These are phyloP conservation scores for Ustilago tritici DNA, from an alignment of 1,284 basidiomycete genomes.

Conservation along the genomic window DNA sequence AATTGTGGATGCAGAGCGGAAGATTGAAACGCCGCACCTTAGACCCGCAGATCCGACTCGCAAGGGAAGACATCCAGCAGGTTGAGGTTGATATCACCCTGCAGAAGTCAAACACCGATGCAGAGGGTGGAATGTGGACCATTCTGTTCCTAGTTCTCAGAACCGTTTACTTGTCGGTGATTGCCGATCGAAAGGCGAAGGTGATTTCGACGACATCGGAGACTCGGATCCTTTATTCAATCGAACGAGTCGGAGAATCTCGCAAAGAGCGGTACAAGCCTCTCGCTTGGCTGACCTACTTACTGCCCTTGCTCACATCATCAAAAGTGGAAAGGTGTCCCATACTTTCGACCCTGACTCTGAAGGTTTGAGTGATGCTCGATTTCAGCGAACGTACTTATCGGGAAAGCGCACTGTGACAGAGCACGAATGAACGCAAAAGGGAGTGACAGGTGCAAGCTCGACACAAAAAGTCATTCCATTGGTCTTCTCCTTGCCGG, in stretches of 20 bases:
- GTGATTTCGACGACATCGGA: background rate
- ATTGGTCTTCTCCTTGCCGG: background rate
- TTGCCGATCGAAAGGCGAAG: background rate
- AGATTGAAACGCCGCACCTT: slow-evolving; percentile 6
- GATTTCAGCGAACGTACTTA: too few relatives aligned
- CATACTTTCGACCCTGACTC: too few relatives aligned
- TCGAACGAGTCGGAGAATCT: too few relatives aligned
- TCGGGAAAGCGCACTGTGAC: too few relatives aligned
- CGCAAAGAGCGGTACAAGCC: background rate
- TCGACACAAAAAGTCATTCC: background rate
- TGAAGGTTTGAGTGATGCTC: too few relatives aligned
- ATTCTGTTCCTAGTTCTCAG: background rate
- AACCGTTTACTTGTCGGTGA: background rate
- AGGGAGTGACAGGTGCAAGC: too few relatives aligned
- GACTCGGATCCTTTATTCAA: slow-evolving; percentile 2
- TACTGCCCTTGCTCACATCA: background rate
- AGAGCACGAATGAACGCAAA: too few relatives aligned
- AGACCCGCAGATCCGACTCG: background rate
- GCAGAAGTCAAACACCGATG: slow-evolving; percentile 6
- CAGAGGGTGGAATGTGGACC: background rate
- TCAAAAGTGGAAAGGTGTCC: too few relatives aligned
- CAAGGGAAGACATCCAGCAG: background rate
- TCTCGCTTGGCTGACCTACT: background rate
- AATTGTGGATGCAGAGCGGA: background rate
- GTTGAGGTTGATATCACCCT: background rate